Conservation (phyloP, 768 basidiomycete genomes). For the Mrakia blollopis region DNA sequence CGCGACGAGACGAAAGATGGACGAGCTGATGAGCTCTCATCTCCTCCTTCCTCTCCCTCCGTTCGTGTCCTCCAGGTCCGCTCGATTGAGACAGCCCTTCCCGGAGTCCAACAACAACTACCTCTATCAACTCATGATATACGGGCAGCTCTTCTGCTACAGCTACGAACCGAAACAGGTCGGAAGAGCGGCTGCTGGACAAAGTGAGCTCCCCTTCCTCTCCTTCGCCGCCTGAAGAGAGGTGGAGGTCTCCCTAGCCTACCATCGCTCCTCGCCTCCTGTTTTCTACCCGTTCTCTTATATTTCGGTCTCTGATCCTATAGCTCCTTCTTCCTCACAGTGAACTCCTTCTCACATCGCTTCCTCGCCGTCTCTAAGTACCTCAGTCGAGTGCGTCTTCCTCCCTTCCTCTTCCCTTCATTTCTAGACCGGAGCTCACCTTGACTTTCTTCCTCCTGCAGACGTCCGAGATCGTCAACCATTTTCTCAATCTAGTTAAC, state of each 20-base stretch:
- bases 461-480: not conserved
- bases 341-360: slow-evolving; percentile 1
- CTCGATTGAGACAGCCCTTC: not conserved
- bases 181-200: not conserved
- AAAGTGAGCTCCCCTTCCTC: not conserved
- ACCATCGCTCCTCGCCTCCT: not conserved
- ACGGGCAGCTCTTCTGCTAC: not conserved
- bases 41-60: not conserved
- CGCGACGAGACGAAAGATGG: not conserved
- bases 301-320: not conserved
- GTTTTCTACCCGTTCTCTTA: too few relatives aligned
- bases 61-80: not conserved
- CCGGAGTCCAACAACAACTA: not conserved
- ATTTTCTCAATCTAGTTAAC: not conserved
- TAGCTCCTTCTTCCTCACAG: not conserved
- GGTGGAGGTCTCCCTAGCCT: not conserved
- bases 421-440: not conserved
- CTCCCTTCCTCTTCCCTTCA: not conserved
- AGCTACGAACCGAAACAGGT: not conserved
- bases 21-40: not conserved
- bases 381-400: not conserved
- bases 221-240: too few relatives aligned
- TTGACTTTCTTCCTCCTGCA: not conserved
- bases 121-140: not conserved
- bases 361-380: slow-evolving; percentile 4